These are phyloP conservation scores for Xanthoceras sorbifolium DNA, from an alignment of 345 rosid genomes.

Conservation along the genomic window DNA sequence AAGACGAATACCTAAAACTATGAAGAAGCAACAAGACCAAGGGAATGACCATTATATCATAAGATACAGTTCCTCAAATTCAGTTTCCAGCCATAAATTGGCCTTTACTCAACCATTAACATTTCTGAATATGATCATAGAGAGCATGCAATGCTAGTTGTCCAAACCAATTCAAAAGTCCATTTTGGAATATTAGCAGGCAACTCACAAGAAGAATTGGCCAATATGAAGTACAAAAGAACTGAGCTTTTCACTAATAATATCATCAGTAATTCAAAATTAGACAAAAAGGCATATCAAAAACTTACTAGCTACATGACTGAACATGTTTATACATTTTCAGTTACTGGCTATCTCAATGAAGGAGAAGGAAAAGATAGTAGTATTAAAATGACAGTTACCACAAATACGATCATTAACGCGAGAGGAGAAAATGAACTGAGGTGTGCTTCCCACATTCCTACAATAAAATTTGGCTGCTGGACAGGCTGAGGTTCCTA, in stretches of 20 bases:
- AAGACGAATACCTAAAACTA: neutral
- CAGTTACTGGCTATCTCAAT: neutral
- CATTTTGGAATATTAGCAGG: neutral
- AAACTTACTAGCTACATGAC: neutral
- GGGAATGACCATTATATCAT: neutral
- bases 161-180: neutral
- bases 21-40: neutral
- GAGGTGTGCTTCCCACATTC: conserved; percentile 61
- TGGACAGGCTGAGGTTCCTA: conserved; percentile 85
- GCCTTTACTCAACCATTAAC: neutral
- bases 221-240: neutral
- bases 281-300: neutral
- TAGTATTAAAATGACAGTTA: conserved; percentile 22
- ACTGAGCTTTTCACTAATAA: neutral
- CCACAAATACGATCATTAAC: conserved; percentile 69
- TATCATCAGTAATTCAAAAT: conserved; percentile 10
- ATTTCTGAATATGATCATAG: neutral
- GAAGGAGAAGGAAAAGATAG: conserved; percentile 7
- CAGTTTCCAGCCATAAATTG: neutral
- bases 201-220: conserved; percentile 8
- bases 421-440: conserved; percentile 53
- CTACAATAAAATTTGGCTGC: conserved; percentile 64
- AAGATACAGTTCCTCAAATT: neutral
- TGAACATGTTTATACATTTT: conserved; percentile 1
- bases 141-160: conserved; percentile 7